These are phyloP conservation scores for Populus hybrid DNA, from an alignment of 441 rosid species.

Conservation along the genomic window DNA sequence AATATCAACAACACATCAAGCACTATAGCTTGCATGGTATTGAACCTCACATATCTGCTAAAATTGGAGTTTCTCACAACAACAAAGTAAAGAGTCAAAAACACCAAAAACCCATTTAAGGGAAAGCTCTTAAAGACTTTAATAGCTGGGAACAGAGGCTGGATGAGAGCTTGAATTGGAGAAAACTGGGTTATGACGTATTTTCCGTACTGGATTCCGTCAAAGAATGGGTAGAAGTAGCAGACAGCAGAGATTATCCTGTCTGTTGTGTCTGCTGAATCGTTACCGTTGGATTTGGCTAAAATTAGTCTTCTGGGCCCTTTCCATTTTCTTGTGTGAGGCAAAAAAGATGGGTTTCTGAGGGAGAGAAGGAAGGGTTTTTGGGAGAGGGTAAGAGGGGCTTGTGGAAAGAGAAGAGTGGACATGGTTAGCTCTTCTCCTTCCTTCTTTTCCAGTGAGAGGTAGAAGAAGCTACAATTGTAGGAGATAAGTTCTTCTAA, in stretches of 20 bases:
- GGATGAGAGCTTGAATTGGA: constrained; percentile 59
- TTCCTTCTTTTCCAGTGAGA: background rate
- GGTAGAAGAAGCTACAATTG: background rate
- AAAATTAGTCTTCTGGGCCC: constrained; percentile 23
- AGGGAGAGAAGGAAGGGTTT: constrained; percentile 18
- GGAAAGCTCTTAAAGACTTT: constrained; percentile 86
- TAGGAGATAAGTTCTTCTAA: background rate
- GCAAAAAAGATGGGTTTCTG: constrained; percentile 25
- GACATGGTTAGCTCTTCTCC: too few species aligned
- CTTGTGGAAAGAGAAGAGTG: constrained; percentile 25
- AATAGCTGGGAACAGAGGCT: constrained; percentile 77
- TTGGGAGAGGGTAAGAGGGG: constrained; percentile 1
- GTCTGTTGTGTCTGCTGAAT: constrained; percentile 70
- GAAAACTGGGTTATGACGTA: constrained; percentile 66
- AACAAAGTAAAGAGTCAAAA: constrained; percentile 76
- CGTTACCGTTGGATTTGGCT: constrained; percentile 46
- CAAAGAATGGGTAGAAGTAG: constrained; percentile 91
- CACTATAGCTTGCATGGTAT: constrained; percentile 93
- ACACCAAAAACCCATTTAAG: constrained; percentile 74
- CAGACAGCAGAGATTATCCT: constrained; percentile 79
- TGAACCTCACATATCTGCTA: constrained; percentile 93
- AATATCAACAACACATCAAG: constrained; percentile 86
- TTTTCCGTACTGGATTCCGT: constrained; percentile 83
- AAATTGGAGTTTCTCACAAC: constrained; percentile 84
- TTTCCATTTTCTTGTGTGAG: constrained; percentile 12